These are phyloP conservation scores for Lasiodiplodia citricola DNA, from an alignment of 2,329 filamentous ascomycete species.

Conservation along the genomic window DNA sequence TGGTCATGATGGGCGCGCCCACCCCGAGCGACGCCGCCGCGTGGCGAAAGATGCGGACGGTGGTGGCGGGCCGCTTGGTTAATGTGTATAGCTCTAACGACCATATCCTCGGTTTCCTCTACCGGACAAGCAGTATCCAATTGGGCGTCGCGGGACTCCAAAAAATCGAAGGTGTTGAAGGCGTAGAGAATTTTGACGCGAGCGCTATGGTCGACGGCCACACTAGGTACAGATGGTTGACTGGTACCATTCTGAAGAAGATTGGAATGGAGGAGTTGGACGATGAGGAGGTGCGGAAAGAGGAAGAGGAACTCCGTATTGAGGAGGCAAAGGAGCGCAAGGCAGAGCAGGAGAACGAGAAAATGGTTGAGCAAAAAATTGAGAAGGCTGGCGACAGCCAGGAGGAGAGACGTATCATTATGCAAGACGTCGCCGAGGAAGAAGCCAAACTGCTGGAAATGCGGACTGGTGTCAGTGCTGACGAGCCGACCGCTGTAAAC, in stretches of 20 bases:
- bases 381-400: background rate
- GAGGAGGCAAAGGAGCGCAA: slow-evolving; percentile 52
- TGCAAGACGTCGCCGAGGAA: slow-evolving; percentile 22
- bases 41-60: slow-evolving; percentile 78
- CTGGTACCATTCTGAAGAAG: slow-evolving; percentile 56
- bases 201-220: slow-evolving; percentile 58
- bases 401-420: background rate
- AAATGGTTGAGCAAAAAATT: slow-evolving; percentile 32
- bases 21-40: slow-evolving; percentile 72
- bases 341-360: slow-evolving; percentile 45
- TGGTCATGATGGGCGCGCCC: slow-evolving; percentile 81
- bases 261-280: slow-evolving; percentile 61
- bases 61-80: slow-evolving; percentile 80
- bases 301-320: slow-evolving; percentile 51
- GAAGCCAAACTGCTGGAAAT: slow-evolving; percentile 23
- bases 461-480: background rate
- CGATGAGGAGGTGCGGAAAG: slow-evolving; percentile 50
- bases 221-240: slow-evolving; percentile 56
- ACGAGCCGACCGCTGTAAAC: background rate
- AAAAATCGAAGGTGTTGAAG: slow-evolving; percentile 51
- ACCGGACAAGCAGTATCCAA: slow-evolving; percentile 81
- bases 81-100: slow-evolving; percentile 91
- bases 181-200: slow-evolving; percentile 65
- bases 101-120: slow-evolving; percentile 84
- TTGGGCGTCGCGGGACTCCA: slow-evolving; percentile 85